Evolutionary conservation across 805 yeast genomes (phyloP), one percentile per base, ranked within the genome.

Genomic region (Myxozyma neotropica): DNA sequence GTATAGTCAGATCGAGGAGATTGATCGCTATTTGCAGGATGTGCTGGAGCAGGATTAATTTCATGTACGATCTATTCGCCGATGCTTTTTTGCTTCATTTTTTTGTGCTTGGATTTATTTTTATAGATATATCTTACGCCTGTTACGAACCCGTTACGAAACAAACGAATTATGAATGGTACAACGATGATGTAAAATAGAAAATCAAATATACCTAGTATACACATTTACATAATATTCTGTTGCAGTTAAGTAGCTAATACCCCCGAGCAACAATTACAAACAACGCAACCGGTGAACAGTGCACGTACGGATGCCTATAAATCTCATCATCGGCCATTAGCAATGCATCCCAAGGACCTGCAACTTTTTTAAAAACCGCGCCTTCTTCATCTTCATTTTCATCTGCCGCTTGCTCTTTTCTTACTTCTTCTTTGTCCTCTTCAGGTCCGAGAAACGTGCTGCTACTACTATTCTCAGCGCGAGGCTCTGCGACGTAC

Each of bases 1-100:
- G 24, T 35, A 56, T 48, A 44, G 57, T 47, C 51, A 50, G 7
- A 13, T 56, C 13, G 56, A 56, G 13, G 64, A 56, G 38, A 39
- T 35, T 19, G 55, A 59, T 15, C 39, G 52, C 38, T 57, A 35
- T 35, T 35, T 44, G 39, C 59, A 53, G 27, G 47, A 40, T 19
- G 38, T 55, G 13, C 26, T 55, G 3, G 59, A 50, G 29, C 51
- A 36, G 40, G 55, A 55, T 39, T 55, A 39, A 48, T 33, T 19
- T 8, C 29, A 19, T n/a, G n/a, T n/a, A n/a, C n/a, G n/a, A n/a
- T n/a, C n/a, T n/a, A n/a, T n/a, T n/a, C n/a, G n/a, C n/a, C n/a
- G n/a, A n/a, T n/a, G n/a, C n/a, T n/a, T n/a, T n/a, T n/a, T n/a
- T n/a, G n/a, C n/a, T n/a, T n/a, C n/a, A n/a, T n/a, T n/a, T n/a